Percentiles rank a stretch among this genome's conserved stretches.
These are phyloP conservation scores for Fusarium sororula DNA, from an alignment of 2,329 filamentous ascomycete species.

Conservation along the genomic window DNA sequence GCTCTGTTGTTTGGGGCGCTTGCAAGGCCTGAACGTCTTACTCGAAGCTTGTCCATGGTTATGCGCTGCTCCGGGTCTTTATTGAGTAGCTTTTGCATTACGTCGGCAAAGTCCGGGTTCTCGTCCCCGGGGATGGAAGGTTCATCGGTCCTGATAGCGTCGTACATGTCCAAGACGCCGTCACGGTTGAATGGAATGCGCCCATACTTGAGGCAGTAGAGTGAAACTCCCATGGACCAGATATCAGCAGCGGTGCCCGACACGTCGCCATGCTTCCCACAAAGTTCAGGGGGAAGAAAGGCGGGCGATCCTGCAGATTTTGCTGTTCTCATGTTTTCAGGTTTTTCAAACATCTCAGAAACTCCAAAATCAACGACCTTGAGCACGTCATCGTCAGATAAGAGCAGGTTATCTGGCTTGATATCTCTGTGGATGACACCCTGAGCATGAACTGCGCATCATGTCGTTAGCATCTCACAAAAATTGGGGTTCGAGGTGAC, in stretches of 20 bases:
- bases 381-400: conserved; percentile 90
- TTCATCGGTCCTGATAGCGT: conserved; percentile 81
- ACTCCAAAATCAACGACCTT: conserved; percentile 99
- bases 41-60: conserved; percentile 81
- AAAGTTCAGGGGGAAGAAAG: conserved; percentile 93
- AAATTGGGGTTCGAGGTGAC: no score
- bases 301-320: conserved; percentile 96
- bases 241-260: conserved; percentile 92
- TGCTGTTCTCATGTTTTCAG: conserved; percentile 83
- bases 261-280: conserved; percentile 85
- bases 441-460: conserved; percentile 79
- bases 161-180: conserved; percentile 85
- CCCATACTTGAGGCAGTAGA: conserved; percentile 93
- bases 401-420: conserved; percentile 94
- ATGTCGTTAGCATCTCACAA: neutral
- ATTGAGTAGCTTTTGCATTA: conserved; percentile 79
- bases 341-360: conserved; percentile 96
- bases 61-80: conserved; percentile 88
- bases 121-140: conserved; percentile 70
- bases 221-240: conserved; percentile 97
- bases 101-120: conserved; percentile 74
- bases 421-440: conserved; percentile 96
- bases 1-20: neutral
- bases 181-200: conserved; percentile 84
- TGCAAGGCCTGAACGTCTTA: conserved; percentile 56